Conservation (phyloP, 1,284 basidiomycete species). For the Boletus smithii region DNA sequence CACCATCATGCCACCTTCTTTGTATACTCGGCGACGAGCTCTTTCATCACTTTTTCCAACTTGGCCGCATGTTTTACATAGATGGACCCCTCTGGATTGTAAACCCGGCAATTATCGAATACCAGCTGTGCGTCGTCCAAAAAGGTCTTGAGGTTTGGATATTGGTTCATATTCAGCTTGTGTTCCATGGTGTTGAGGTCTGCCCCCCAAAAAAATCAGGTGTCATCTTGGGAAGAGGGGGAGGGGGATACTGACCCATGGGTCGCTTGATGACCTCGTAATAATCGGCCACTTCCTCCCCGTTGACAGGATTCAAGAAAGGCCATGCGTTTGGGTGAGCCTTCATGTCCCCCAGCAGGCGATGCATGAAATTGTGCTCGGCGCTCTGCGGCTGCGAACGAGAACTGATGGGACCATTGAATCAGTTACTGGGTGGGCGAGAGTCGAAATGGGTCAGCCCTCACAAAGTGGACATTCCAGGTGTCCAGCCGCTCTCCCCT, state of each 20-base stretch:
- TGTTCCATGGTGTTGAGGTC: slow-evolving; percentile 92
- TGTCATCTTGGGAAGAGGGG: no score
- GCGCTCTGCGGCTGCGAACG: slow-evolving; percentile 51
- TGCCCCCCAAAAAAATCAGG: slow-evolving; percentile 6
- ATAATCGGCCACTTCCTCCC: slow-evolving; percentile 86
- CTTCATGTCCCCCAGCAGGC: slow-evolving; percentile 80
- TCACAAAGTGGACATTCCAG: slow-evolving; percentile 77
- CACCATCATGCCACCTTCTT: slow-evolving; percentile 20
- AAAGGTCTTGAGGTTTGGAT: slow-evolving; percentile 76
- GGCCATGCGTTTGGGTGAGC: slow-evolving; percentile 86
- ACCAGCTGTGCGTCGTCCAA: slow-evolving; percentile 80
- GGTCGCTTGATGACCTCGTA: slow-evolving; percentile 88
- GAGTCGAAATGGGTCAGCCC: slow-evolving; percentile 26
- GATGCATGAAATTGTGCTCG: slow-evolving; percentile 73
- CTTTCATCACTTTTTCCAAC: slow-evolving; percentile 70
- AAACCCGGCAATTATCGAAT: slow-evolving; percentile 88
- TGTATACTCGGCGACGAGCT: slow-evolving; percentile 41
- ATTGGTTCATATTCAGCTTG: slow-evolving; percentile 84
- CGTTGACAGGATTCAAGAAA: slow-evolving; percentile 80
- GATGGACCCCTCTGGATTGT: slow-evolving; percentile 84
- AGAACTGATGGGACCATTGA: slow-evolving; percentile 26
- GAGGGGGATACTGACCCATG: slow-evolving; percentile 69
- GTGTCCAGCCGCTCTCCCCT: slow-evolving; percentile 94
- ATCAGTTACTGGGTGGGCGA: slow-evolving; percentile 3
- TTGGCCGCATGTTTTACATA: slow-evolving; percentile 87